Conservation (phyloP, 208 protist species). For the Crithidia acanthocephali region DNA sequence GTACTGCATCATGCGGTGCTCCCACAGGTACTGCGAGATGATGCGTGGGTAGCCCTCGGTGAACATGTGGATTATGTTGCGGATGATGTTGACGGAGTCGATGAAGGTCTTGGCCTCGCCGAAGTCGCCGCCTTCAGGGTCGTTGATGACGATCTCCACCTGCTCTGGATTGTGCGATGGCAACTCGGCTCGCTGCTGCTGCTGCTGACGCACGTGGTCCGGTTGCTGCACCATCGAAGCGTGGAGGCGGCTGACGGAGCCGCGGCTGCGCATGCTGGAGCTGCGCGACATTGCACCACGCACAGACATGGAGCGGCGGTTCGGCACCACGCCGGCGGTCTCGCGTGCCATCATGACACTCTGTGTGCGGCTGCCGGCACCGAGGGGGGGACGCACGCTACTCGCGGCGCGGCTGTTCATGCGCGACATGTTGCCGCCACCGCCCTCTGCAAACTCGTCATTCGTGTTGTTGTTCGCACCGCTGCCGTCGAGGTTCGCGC, state of each 20-base stretch:
- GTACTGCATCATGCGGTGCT: slow-evolving; percentile 76
- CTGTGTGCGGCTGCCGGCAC: slow-evolving; percentile 15
- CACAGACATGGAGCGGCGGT: slow-evolving; percentile 44
- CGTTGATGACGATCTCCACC: slow-evolving; percentile 73
- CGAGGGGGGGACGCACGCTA: slow-evolving; percentile 18
- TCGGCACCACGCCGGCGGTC: slow-evolving; percentile 75
- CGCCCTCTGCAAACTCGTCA: neutral
- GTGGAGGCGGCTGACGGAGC: slow-evolving; percentile 37
- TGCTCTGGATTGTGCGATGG: slow-evolving; percentile 16
- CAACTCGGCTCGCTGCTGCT: neutral
- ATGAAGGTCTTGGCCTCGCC: slow-evolving; percentile 48
- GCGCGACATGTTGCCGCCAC: slow-evolving; percentile 5
- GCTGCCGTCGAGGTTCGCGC: slow-evolving; percentile 16
- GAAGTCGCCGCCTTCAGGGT: slow-evolving; percentile 89
- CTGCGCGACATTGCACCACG: slow-evolving; percentile 16
- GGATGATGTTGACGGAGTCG: slow-evolving; percentile 66
- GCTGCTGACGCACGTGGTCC: neutral
- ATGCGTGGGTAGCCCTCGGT: slow-evolving; percentile 90
- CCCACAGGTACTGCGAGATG: slow-evolving; percentile 90
- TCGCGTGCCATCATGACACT: slow-evolving; percentile 65
- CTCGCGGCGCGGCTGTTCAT: slow-evolving; percentile 25
- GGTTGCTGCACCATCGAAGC: slow-evolving; percentile 33
- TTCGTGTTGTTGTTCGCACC: slow-evolving; percentile 5
- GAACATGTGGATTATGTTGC: slow-evolving; percentile 93
- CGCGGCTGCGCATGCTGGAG: slow-evolving; percentile 26